These are phyloP conservation scores for Lentinus tigrinus DNA, from an alignment of 768 basidiomycete species.

Conservation along the genomic window DNA sequence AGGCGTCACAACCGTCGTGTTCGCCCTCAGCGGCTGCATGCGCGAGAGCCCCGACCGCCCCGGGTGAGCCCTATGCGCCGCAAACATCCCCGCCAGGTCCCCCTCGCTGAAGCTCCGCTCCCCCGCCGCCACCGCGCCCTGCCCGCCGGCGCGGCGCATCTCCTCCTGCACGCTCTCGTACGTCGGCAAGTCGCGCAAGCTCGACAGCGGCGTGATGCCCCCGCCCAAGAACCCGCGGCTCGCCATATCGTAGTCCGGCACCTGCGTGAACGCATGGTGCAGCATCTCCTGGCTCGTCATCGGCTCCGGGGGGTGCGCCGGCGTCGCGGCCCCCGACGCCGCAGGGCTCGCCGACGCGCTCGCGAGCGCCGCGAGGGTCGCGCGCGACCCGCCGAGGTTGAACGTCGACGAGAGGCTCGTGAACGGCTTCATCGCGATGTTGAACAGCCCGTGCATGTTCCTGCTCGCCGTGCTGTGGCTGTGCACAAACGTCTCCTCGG, in stretches of 20 bases:
- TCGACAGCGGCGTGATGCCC: constrained; percentile 81
- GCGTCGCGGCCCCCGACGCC: constrained; percentile 8
- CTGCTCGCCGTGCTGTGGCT: constrained; percentile 48
- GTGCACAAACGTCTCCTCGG: constrained; percentile 54
- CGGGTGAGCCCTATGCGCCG: constrained; percentile 3
- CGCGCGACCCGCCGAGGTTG: constrained; percentile 40
- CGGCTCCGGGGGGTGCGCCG: constrained; percentile 18
- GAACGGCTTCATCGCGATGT: constrained; percentile 63
- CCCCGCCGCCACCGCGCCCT: constrained; percentile 4
- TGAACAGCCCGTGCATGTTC: constrained; percentile 50
- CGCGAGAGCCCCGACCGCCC: constrained; percentile 8
- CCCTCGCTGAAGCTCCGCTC: constrained; percentile 25
- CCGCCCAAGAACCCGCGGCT: constrained; percentile 84
- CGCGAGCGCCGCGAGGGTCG: constrained; percentile 26
- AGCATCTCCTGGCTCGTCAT: constrained; percentile 39
- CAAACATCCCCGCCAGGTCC: constrained; percentile 24
- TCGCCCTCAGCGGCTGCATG: neutral
- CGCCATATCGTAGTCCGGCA: constrained; percentile 86
- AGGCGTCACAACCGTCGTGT: constrained; percentile 10
- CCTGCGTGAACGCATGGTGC: constrained; percentile 67
- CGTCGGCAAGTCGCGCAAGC: constrained; percentile 76
- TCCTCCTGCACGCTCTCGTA: constrained; percentile 64
- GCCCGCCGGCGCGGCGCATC: constrained; percentile 1
- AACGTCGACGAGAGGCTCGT: constrained; percentile 45
- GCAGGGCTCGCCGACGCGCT: neutral